Evolutionary conservation across 1,139 yeast species (phyloP).

Genomic region (Magnusiomyces tetraspermus): DNA sequence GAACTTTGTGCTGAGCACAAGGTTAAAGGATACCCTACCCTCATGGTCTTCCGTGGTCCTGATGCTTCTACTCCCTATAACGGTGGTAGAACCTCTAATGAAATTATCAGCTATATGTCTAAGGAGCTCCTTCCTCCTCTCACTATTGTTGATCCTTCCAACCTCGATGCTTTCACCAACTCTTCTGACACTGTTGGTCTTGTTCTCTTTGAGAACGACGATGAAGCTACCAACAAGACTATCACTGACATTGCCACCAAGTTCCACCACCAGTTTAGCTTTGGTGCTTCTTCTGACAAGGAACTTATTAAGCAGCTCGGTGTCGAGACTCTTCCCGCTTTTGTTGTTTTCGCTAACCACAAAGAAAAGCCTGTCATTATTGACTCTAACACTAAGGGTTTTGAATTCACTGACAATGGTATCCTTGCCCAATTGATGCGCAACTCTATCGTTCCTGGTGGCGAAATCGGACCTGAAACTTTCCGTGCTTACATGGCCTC

Average conservation of each 20-base stretch:
- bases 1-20: slow-evolving; percentile 68
- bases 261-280: slow-evolving; percentile 53
- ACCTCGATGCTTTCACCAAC: slow-evolving; percentile 39
- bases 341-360: slow-evolving; percentile 40
- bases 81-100: slow-evolving; percentile 76
- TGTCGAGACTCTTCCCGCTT: slow-evolving; percentile 37
- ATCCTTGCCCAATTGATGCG: slow-evolving; percentile 47
- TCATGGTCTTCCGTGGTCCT: slow-evolving; percentile 71
- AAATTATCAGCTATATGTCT: slow-evolving; percentile 70
- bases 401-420: slow-evolving; percentile 24
- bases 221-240: slow-evolving; percentile 38
- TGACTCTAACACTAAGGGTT: slow-evolving; percentile 32
- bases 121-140: slow-evolving; percentile 82
- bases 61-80: slow-evolving; percentile 44
- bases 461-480: slow-evolving; percentile 80
- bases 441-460: slow-evolving; percentile 77
- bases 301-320: slow-evolving; percentile 41
- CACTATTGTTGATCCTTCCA: slow-evolving; percentile 41
- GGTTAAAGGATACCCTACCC: slow-evolving; percentile 85
- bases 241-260: slow-evolving; percentile 46
- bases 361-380: slow-evolving; percentile 39
- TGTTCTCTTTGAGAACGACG: slow-evolving; percentile 31
- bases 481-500: slow-evolving; percentile 67
- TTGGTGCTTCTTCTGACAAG: slow-evolving; percentile 47
- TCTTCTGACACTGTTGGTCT: slow-evolving; percentile 50